Base-by-base conservation (phyloP, 306 rosid species). In the Cucurbita pepo region DNA sequence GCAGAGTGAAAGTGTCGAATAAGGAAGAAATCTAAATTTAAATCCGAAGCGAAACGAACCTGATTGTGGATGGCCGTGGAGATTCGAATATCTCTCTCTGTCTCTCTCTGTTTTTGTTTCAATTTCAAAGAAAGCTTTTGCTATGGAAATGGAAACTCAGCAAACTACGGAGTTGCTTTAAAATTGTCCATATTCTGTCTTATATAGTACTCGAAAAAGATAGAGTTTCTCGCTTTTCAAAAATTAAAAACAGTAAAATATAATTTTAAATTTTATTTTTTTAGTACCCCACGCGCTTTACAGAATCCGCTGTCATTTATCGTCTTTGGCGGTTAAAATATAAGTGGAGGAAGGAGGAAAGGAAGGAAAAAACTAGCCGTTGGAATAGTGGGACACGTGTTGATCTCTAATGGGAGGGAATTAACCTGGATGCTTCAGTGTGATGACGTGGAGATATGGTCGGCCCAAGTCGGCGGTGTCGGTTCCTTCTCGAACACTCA, bases 301-400 rank as follows among this genome's bases (percentile, higher is more conserved):
- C 65, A 40, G 86, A 87, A 78, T 75, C 57, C 75, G 74, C 86
- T 48, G 15, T 56, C 36, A 51, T 59, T 76, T 48, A 25, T 34
- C 69, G 74, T 15, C 56, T 13, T 60, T 73, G 84, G 95, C 90
- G 82, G 96, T 89, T 89, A 85, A 85, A 81, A 77, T 13, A 11
- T 11, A 19, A 40, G 18, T n/a, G 41, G 77, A 19, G 1, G 64
- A 8, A 51, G 8, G 14, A 22, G 3, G 69, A 10, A 52, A 15
- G 6, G 3, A 37, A 65, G 54, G 54, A 22, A 8, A 83, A 86
- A 88, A 84, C 83, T 87, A 90, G 92, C 96, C 98, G 98, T 88
- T 89, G 19, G 69, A 38, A 15, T 60, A 38, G 53, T 0, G 69
- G 72, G 72, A 82, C 91, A 88, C 96, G 91, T 85, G 96, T 79